These are phyloP conservation scores for Suillus bovinus DNA, from an alignment of 768 basidiomycete genomes.

Conservation along the genomic window DNA sequence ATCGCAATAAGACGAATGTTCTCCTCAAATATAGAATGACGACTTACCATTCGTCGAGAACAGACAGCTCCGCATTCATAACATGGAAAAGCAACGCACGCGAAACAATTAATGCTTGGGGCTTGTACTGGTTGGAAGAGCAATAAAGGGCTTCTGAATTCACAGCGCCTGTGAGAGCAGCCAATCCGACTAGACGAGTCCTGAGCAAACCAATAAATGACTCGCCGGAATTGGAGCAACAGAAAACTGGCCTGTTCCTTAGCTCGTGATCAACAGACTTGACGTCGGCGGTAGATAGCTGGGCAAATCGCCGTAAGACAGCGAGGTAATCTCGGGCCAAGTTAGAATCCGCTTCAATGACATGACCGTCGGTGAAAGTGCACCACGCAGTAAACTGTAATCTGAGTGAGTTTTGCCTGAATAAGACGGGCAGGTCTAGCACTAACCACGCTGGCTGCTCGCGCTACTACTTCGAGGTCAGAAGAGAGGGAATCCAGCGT, in stretches of 20 bases:
- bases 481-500: conserved; percentile 53
- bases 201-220: conserved; percentile 37
- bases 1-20: not conserved
- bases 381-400: conserved; percentile 88
- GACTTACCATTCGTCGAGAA: conserved; percentile 69
- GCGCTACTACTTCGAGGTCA: conserved; percentile 76
- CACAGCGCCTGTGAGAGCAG: conserved; percentile 76
- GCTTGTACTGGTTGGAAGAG: conserved; percentile 66
- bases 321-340: conserved; percentile 72
- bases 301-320: conserved; percentile 64
- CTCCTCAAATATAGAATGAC: not conserved
- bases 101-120: conserved; percentile 70
- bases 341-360: conserved; percentile 74
- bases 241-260: conserved; percentile 61
- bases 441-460: conserved; percentile 80
- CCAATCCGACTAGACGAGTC: conserved; percentile 83
- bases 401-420: conserved; percentile 3
- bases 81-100: conserved; percentile 70
- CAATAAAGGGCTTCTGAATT: conserved; percentile 85
- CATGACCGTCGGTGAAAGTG: conserved; percentile 85
- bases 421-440: not conserved
- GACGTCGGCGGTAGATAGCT: conserved; percentile 51
- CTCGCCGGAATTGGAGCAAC: not conserved
- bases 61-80: conserved; percentile 56
- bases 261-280: conserved; percentile 64